Conservation (phyloP, 805 yeast species). For the Teunomyces stri region DNA sequence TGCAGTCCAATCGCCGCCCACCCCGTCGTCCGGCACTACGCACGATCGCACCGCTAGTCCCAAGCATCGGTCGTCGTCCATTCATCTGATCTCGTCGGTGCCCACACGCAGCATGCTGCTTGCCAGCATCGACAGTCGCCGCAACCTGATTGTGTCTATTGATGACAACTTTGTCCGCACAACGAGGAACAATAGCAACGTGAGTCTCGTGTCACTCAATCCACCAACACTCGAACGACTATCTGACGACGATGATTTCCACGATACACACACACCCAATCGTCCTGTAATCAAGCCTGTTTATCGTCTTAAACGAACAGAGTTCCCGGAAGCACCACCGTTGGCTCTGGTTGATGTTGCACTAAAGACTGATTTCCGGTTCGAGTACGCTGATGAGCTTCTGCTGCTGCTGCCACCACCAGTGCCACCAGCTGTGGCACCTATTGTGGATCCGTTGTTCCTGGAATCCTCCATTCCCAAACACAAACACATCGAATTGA, state of each 20-base stretch:
- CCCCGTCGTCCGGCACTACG: background rate
- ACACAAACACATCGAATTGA: slow-evolving; percentile 13
- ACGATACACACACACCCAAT: slow-evolving; percentile 1
- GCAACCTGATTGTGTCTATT: slow-evolving; percentile 39
- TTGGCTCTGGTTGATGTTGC: background rate
- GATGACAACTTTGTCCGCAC: slow-evolving; percentile 31
- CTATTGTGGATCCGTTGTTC: background rate
- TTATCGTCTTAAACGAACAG: slow-evolving; percentile 8
- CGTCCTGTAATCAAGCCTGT: slow-evolving; percentile 17
- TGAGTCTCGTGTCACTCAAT: slow-evolving; percentile 18
- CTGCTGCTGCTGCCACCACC: slow-evolving; percentile 23
- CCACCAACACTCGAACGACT: slow-evolving; percentile 7
- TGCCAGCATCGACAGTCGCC: slow-evolving; percentile 37
- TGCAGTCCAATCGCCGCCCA: background rate
- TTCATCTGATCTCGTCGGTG: slow-evolving; percentile 17
- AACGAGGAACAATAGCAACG: slow-evolving; percentile 34
- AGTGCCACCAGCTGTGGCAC: too few relatives aligned
- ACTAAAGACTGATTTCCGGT: slow-evolving; percentile 24
- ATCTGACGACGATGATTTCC: slow-evolving; percentile 32
- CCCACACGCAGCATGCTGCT: slow-evolving; percentile 35
- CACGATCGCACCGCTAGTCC: slow-evolving; percentile 4
- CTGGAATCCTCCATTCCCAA: background rate
- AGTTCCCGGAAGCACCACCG: background rate
- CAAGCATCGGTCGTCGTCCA: slow-evolving; percentile 33
- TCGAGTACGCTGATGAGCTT: slow-evolving; percentile 18